Base-by-base conservation (phyloP, 2,329 filamentous ascomycete genomes). In the Pseudogymnoascus sp. region DNA sequence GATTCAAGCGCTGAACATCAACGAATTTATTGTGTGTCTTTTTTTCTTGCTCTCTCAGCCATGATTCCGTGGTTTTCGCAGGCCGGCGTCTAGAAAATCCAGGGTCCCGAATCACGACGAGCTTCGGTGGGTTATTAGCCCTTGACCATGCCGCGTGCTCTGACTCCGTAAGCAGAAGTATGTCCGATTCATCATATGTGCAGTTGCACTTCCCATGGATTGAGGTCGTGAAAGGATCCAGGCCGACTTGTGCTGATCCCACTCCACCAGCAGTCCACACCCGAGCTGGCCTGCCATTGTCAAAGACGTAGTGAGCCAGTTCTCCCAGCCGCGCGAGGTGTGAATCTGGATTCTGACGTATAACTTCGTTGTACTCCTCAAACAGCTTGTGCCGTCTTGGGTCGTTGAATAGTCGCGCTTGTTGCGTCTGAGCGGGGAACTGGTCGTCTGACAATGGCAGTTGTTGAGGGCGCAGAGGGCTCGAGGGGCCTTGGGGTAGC, bases 251-350 rank as follows among this genome's bases (percentile, higher is more conserved):
- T 17, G 35, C 60, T 21, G 60, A 50, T 21, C 60, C 60, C 7
- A 26, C 38, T 17, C 60, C 40, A 11, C 60, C 60, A 59, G 40
- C 26, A 29, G 61, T 63, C 61, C 61, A 63, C 19, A 59, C 61
- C 1, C 61, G 61, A 40, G 61, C 61, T 9, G 61, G 44, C 26
- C 42, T 50, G 19, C 61, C 61, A 38, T 63, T 59, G n/a, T 59
- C 46, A 31, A 63, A 60, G 6, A 60, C 53, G 10, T 63, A 53
- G 11, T 26, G 46, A 3, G 44, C 31, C 21, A 60, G 13, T n/a
- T 60, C 61, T 11, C 29, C 42, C 42, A 63, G 42, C 11, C 31
- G 23, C 7, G 61, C 40, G 17, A 59, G 31, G 10, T 63, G 46
- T 23, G 61, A 35, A 60, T 59, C 29, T 23, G 61, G 61, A 37